Percentiles rank a stretch among this genome's conserved stretches.
phyloP scores from a whole-genome alignment of 495 filamentous ascomycete species.

The Aspergillus saccharolyticus region DNA sequence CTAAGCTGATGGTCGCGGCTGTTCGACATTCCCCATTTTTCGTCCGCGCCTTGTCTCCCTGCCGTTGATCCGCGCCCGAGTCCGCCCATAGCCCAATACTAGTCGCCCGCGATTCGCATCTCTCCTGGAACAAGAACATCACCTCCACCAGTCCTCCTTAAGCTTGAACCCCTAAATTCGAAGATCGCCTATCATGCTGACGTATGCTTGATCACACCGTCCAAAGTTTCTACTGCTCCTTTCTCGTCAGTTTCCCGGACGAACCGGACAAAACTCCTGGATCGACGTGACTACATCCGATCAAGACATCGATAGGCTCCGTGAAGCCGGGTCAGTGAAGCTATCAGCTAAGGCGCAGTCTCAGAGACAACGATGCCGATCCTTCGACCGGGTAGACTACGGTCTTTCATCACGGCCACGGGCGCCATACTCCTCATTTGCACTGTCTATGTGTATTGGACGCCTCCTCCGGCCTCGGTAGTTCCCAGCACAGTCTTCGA shows the following conservation, averaged over 20 bases:
- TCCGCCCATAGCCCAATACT: background rate
- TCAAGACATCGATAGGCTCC: background rate
- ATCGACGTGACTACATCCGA: background rate
- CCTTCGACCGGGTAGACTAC: constrained; percentile 30
- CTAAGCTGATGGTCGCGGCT: background rate
- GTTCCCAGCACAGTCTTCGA: constrained; percentile 37
- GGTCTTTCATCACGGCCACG: constrained; percentile 27
- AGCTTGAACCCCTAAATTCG: background rate
- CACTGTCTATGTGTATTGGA: constrained; percentile 38
- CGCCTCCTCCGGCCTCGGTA: constrained; percentile 34
- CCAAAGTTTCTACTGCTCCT: background rate
- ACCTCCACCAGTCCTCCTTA: background rate
- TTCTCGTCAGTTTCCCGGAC: background rate
- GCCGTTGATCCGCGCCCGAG: background rate
- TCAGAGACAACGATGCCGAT: constrained; percentile 21
- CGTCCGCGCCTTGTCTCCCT: background rate
- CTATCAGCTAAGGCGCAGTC: background rate
- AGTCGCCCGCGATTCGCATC: background rate
- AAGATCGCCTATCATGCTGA: constrained; percentile 8
- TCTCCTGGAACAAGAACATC: constrained; percentile 2
- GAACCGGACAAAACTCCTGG: background rate
- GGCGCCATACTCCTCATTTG: constrained; percentile 30
- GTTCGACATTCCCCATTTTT: background rate
- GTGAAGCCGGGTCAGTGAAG: background rate
- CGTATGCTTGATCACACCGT: background rate